Evolutionary conservation across 1,139 yeast species (phyloP), one percentile per base, ranked within the genome.

Genomic region (Pichia sp.): DNA sequence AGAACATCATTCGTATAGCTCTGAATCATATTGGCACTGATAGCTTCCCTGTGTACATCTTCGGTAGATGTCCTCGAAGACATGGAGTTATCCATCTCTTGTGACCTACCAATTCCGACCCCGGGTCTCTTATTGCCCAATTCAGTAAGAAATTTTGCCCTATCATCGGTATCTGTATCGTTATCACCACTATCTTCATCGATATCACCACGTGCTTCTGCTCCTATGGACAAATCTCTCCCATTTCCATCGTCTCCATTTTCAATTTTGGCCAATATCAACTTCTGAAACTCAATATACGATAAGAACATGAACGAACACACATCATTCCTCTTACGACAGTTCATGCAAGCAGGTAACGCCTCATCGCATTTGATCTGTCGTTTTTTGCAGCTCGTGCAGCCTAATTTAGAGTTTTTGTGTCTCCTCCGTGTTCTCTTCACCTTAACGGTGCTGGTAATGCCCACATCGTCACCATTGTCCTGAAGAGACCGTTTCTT

Each of bases 341-440:
- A 68, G 43, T 66, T 66, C 14, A 48, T 49, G 53, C 73, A 68
- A 32, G 52, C 52, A 3, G 74, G 74, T 15, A 55, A 58, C 2
- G 47, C 13, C 48, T 69, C 74, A 44, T 68, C 71, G 50, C 74
- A 69, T 40, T 72, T 61, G 27, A 68, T 64, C 46, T 67, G 64
- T 42, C 69, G 60, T 32, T 60, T 52, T 45, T 67, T 68, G 52
- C 74, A 69, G 37, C 62, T 63, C 12, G 47, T 40, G 47, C 74
- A 69, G 2, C 74, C 74, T 26, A 59, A 44, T 42, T 61, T 66
- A 6, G 69, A 64, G 49, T 67, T 67, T 17, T 66, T 64, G 46
- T 67, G 72, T 44, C 51, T 59, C 40, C 66, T 56, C 37, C 70
- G 49, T 12, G 60, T 51, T 31, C 43, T 44, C 26, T 45, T 41